These are phyloP conservation scores for Hyaloscypha variabilis DNA, from an alignment of 495 filamentous ascomycete species.

Conservation along the genomic window DNA sequence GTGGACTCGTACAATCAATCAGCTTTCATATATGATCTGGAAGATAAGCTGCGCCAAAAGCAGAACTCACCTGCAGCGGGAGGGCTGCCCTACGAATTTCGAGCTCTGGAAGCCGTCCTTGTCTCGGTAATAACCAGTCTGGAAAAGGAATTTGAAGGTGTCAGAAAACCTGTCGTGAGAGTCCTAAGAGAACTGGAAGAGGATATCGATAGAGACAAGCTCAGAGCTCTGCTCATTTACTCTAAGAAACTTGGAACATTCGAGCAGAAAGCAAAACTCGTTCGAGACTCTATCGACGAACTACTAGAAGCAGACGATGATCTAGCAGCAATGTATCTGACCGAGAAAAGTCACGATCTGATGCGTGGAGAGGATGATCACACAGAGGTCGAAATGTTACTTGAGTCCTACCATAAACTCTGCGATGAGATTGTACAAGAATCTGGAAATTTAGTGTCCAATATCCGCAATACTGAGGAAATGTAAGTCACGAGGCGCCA, in stretches of 20 bases:
- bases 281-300: slow-evolving; percentile 94
- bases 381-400: slow-evolving; percentile 93
- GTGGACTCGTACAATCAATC: slow-evolving; percentile 94
- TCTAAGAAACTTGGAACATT: slow-evolving; percentile 96
- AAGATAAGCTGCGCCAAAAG: slow-evolving; percentile 63
- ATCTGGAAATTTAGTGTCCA: slow-evolving; percentile 88
- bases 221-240: slow-evolving; percentile 86
- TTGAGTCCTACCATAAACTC: slow-evolving; percentile 97
- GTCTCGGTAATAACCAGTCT: slow-evolving; percentile 83
- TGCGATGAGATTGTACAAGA: slow-evolving; percentile 97
- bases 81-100: slow-evolving; percentile 68
- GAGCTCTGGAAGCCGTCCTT: slow-evolving; percentile 80
- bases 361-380: slow-evolving; percentile 83
- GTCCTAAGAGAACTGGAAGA: slow-evolving; percentile 91
- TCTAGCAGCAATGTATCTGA: slow-evolving; percentile 91
- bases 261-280: slow-evolving; percentile 93
- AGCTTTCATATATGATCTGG: slow-evolving; percentile 91
- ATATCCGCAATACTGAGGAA: slow-evolving; percentile 97
- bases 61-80: slow-evolving; percentile 47
- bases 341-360: slow-evolving; percentile 77
- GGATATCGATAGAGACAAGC: slow-evolving; percentile 93
- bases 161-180: slow-evolving; percentile 87
- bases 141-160: slow-evolving; percentile 90
- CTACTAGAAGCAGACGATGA: slow-evolving; percentile 98
- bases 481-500: slow-evolving; percentile 63